Evolutionary conservation across 2,329 filamentous ascomycete species (phyloP).

Genomic region (Meredithiella fracta): DNA sequence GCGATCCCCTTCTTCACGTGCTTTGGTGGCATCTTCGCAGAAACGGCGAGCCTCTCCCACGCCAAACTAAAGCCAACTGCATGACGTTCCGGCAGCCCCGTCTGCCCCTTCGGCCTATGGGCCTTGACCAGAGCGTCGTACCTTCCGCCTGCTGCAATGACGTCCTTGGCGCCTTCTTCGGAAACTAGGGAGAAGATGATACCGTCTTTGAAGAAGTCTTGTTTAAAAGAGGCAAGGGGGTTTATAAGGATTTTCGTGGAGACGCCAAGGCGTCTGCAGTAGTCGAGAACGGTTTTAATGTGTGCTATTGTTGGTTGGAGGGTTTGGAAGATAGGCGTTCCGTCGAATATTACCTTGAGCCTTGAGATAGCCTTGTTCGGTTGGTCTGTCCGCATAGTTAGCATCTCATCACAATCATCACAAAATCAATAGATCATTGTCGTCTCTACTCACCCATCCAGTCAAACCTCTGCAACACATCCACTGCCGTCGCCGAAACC

Average conservation of each 20-base stretch:
- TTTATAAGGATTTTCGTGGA: constrained; percentile 66
- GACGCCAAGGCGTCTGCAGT: constrained; percentile 59
- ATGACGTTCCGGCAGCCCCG: constrained; percentile 49
- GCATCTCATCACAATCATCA: too few relatives aligned
- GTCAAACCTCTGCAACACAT: constrained; percentile 80
- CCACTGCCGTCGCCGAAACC: constrained; percentile 73
- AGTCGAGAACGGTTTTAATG: constrained; percentile 60
- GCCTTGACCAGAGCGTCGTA: constrained; percentile 84
- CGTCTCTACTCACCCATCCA: constrained; percentile 62
- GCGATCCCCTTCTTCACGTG: constrained; percentile 52
- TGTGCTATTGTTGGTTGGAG: constrained; percentile 64
- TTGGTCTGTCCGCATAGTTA: constrained; percentile 25
- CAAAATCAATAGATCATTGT: too few relatives aligned
- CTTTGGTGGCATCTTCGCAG: constrained; percentile 38
- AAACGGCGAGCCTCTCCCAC: constrained; percentile 64
- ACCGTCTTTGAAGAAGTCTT: constrained; percentile 75
- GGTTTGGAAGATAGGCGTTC: constrained; percentile 53
- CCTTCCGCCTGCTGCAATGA: constrained; percentile 83
- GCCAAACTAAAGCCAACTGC: constrained; percentile 86
- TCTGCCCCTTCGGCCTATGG: constrained; percentile 53
- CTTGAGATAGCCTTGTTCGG: constrained; percentile 40
- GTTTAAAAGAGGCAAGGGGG: constrained; percentile 75
- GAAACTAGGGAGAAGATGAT: constrained; percentile 83
- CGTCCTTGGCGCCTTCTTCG: constrained; percentile 65
- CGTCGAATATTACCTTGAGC: constrained; percentile 43